Evolutionary conservation across 257 asterid genomes (phyloP), one percentile per base, ranked within the genome.

Genomic region (Penstemon barbatus): DNA sequence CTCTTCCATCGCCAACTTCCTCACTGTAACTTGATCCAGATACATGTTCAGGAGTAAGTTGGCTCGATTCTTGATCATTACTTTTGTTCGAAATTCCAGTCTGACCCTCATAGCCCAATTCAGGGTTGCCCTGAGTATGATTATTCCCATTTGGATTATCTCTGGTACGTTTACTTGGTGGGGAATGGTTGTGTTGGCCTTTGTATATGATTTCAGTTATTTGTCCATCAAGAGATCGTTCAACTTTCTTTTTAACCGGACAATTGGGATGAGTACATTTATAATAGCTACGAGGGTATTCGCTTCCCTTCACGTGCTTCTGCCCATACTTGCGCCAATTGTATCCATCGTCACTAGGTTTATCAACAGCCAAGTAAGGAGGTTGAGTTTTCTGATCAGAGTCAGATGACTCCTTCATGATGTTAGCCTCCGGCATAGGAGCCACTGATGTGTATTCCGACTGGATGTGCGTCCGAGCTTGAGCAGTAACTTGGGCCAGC

Each of bases 171-270:
- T 79, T 92, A 63, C 70, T 72, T 44, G 86, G 81, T 12, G 75
- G 85, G 19, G 80, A 77, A 75, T 88, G 97, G 80, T 78, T 86
- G 78, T 91, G 97, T 66, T 86, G 96, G 46, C 97, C 96, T 75
- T 83, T 84, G 60, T 88, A 88, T 65, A 85, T 84, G 71, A 88
- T 88, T 73, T 88, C 92, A 6, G 87, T 85, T 46, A 88, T 84
- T 59, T 85, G 92, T 41, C 92, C 95, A 55, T 83, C 84, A 5
- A 79, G 85, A 59, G 90, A 78, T 11, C 88, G 80, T 70, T 85
- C 92, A 33, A 88, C 86, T 74, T 86, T 85, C 87, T 88, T 91
- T 87, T 82, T 88, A 74, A 86, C 96, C 1, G 91, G 91, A 78
- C 97, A 91, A 38, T 74, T 80, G 1, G 84, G 70, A 52, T 72